phyloP scores from a whole-genome alignment of 345 rosid genomes.

The Ceriops tagal region DNA sequence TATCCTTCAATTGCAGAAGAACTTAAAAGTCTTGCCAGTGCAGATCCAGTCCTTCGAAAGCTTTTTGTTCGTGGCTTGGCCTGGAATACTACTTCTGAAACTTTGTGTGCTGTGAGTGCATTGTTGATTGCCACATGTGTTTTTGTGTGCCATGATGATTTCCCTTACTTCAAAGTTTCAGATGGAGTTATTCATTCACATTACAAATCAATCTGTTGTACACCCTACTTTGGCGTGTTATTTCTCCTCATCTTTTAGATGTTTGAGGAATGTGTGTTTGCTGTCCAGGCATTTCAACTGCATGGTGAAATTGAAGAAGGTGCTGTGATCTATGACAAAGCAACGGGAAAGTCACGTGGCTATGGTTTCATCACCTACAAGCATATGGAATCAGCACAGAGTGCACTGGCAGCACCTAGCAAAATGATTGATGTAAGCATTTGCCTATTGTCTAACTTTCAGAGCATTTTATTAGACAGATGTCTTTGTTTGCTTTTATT shows the following conservation, averaged over 20 bases:
- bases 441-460: neutral
- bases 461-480: too few species aligned
- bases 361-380: slow-evolving; percentile 72
- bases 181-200: neutral
- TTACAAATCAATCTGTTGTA: neutral
- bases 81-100: slow-evolving; percentile 71
- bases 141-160: slow-evolving; percentile 30
- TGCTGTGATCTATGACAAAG: slow-evolving; percentile 64
- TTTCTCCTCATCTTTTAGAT: neutral
- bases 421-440: slow-evolving; percentile 59
- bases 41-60: slow-evolving; percentile 74
- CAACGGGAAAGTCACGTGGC: slow-evolving; percentile 70
- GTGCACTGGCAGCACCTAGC: slow-evolving; percentile 56
- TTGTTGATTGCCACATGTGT: slow-evolving; percentile 49
- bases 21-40: slow-evolving; percentile 63
- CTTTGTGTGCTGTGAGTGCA: slow-evolving; percentile 83
- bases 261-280: slow-evolving; percentile 4
- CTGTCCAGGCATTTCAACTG: slow-evolving; percentile 48
- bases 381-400: slow-evolving; percentile 60
- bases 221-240: neutral
- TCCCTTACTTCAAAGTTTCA: slow-evolving; percentile 13
- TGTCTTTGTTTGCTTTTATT: too few species aligned
- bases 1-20: slow-evolving; percentile 75
- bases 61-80: slow-evolving; percentile 86
- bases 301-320: slow-evolving; percentile 82